Base-by-base conservation (phyloP, 768 basidiomycete species). In the Pleurotus tuoliensis region DNA sequence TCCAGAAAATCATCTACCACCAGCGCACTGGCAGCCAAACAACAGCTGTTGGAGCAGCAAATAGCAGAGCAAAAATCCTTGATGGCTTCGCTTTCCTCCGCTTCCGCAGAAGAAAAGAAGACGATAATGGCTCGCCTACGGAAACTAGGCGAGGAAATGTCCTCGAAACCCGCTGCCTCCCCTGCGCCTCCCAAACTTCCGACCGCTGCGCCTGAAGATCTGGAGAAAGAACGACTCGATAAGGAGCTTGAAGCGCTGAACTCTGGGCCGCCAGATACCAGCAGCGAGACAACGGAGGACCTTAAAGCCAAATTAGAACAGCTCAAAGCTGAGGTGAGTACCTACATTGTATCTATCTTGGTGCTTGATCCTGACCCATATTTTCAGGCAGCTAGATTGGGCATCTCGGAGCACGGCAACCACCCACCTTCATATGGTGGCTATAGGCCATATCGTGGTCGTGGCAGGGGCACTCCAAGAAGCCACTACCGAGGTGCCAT, bases 51-150 rank as follows among this genome's bases (percentile, higher is more conserved):
- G 18, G 90, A 93, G 61, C 82, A 88, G 66, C 88, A 90, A 64
- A 93, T 97, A 57, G 79, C 85, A 0, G 92, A 95, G 71, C 95
- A 96, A 72, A 96, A 94, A 69, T 76, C 83, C 1, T 74, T 98
- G 56, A 88, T 97, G 84, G 79, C 78, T 5, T 81, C 82, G 34
- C 71, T 96, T 12, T 70, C 76, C 22, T 80, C 81, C 4, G 84
- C 87, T 6, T 78, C 84, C 8, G 64, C 78, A 0, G 82, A 87
- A 55, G 88, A 90, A 72, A 95, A 90, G 75, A 87, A 91, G 70
- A 76, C 75, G 40, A 86, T 96, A 49, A 86, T 94, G 82, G 76
- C 78, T 1, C 80, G 85, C 56, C 67, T 96, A 55, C 82, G 89
- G 60, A 87, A 88, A 65, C 70, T 96, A 47, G 83, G 82, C 22